Conservation (phyloP, 2,329 filamentous ascomycete species). For the Microsporum ferrugineum region DNA sequence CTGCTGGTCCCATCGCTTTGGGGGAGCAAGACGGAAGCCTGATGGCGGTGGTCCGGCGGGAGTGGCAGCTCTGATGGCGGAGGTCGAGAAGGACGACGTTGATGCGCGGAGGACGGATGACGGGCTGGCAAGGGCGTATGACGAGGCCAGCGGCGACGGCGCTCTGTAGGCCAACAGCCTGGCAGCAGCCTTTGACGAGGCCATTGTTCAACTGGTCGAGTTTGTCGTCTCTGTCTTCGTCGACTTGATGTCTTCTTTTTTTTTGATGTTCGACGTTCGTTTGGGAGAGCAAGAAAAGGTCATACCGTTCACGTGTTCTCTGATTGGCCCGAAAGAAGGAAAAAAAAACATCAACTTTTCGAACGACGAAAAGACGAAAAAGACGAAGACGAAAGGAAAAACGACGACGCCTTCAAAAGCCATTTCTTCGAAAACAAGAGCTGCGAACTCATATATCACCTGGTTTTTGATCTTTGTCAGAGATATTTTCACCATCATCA, state of each 20-base stretch:
- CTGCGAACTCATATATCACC: not conserved
- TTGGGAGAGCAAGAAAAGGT: constrained; percentile 5
- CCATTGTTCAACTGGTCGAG: constrained; percentile 25
- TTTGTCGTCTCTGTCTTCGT: not conserved
- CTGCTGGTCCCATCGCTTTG: constrained; percentile 68
- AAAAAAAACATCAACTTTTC: not conserved
- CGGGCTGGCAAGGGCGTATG: constrained; percentile 19
- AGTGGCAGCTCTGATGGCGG: constrained; percentile 50
- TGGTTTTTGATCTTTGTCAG: not conserved
- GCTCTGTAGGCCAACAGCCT: constrained; percentile 35
- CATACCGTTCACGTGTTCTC: constrained; percentile 8
- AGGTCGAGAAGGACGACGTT: constrained; percentile 46
- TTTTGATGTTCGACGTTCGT: not conserved
- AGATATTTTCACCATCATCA: constrained; percentile 36
- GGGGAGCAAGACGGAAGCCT: constrained; percentile 65
- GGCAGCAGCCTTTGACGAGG: constrained; percentile 34
- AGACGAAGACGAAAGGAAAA: not conserved
- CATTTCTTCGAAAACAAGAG: not conserved
- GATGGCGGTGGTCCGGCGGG: constrained; percentile 67
- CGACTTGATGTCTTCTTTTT: not conserved
- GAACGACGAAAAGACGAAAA: constrained; percentile 3
- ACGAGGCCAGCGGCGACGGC: constrained; percentile 20
- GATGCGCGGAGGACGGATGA: constrained; percentile 29
- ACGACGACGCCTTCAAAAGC: constrained; percentile 2
- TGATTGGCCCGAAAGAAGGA: constrained; percentile 9